phyloP scores from a whole-genome alignment of 2,329 filamentous ascomycete species.

The Laburnicola sp. region DNA sequence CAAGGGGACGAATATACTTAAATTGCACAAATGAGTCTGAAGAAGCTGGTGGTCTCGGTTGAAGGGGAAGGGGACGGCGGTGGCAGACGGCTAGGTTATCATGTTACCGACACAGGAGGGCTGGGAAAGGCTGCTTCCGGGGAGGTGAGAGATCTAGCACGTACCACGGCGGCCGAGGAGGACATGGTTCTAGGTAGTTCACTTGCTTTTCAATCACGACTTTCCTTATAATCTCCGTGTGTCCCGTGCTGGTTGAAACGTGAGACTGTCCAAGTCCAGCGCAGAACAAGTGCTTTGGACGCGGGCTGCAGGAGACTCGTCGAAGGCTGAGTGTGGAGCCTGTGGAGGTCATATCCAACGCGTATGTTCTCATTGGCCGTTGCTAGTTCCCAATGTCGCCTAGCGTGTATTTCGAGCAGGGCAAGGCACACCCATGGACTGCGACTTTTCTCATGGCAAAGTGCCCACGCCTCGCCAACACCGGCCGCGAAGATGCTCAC shows the following conservation, averaged over 20 bases:
- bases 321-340: too few species aligned
- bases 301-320: too few species aligned
- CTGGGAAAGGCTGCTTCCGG: slow-evolving; percentile 34
- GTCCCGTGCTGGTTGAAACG: not conserved
- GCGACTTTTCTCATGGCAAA: slow-evolving; percentile 29
- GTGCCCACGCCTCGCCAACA: slow-evolving; percentile 8
- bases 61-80: slow-evolving; percentile 13
- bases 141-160: slow-evolving; percentile 31
- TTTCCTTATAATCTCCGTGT: slow-evolving; percentile 16
- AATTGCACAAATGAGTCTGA: slow-evolving; percentile 37
- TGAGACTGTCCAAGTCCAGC: not conserved
- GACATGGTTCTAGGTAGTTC: slow-evolving; percentile 1
- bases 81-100: slow-evolving; percentile 26
- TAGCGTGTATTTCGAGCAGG: slow-evolving; percentile 27
- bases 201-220: slow-evolving; percentile 17
- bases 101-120: slow-evolving; percentile 14
- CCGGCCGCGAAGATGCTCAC: slow-evolving; percentile 33
- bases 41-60: slow-evolving; percentile 23
- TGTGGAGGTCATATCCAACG: not conserved
- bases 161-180: slow-evolving; percentile 22
- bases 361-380: slow-evolving; percentile 27
- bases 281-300: not conserved
- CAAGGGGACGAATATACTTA: slow-evolving; percentile 43
- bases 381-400: slow-evolving; percentile 10
- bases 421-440: slow-evolving; percentile 24